A percentile compares a stretch with the other conserved stretches of the same genome.
Conservation (phyloP, 805 yeast species). For the Yarrowia phangngaensis region DNA sequence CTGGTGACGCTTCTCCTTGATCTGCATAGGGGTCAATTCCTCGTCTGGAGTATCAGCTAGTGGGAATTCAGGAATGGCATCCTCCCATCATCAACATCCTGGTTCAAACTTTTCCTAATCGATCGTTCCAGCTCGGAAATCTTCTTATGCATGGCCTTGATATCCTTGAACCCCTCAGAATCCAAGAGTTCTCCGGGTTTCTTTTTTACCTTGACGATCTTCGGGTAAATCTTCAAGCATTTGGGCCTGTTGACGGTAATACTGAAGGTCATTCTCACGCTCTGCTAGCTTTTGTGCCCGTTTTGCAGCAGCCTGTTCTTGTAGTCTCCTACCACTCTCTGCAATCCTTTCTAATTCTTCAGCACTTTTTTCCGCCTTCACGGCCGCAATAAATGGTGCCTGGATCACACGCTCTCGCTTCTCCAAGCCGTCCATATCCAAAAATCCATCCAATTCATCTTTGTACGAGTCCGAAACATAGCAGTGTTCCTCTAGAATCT, state of each 20-base stretch:
- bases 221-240: constrained; percentile 51
- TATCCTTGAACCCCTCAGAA: constrained; percentile 74
- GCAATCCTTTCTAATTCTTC: constrained; percentile 77
- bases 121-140: constrained; percentile 61
- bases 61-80: constrained; percentile 58
- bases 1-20: constrained; percentile 85
- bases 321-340: constrained; percentile 83
- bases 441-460: constrained; percentile 53
- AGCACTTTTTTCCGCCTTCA: constrained; percentile 67
- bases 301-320: constrained; percentile 86
- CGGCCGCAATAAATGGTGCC: constrained; percentile 64
- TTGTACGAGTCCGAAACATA: constrained; percentile 68
- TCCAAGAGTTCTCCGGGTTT: constrained; percentile 53
- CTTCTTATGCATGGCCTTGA: constrained; percentile 65
- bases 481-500: constrained; percentile 70
- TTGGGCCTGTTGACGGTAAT: constrained; percentile 48
- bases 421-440: constrained; percentile 63
- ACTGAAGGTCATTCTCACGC: constrained; percentile 73
- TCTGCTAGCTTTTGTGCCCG: constrained; percentile 75
- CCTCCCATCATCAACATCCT: constrained; percentile 58
- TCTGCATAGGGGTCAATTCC: constrained; percentile 69
- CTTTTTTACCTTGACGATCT: constrained; percentile 46
- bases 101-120: constrained; percentile 61
- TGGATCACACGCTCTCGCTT: constrained; percentile 72
- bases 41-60: constrained; percentile 81